A percentile compares a stretch with the other conserved stretches of the same genome.
Conservation (phyloP, 176 grass and related monocot genomes). For the Paspalum vaginatum region DNA sequence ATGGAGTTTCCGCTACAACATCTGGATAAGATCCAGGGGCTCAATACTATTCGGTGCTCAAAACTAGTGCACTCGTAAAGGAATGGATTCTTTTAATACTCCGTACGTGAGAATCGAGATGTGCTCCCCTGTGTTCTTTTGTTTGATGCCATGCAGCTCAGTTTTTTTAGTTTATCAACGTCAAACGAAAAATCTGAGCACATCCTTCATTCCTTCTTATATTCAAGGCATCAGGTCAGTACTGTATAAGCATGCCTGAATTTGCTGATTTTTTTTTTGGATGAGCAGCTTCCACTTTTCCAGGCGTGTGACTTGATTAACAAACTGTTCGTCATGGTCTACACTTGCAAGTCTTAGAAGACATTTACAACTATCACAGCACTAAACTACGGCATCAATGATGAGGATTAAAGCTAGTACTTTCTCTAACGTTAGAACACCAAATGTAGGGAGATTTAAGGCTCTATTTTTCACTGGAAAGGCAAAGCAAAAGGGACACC, state of each 20-base stretch:
- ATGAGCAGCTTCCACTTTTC: slow-evolving; percentile 5
- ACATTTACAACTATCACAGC: background rate
- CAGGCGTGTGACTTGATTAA: background rate
- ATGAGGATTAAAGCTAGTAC: slow-evolving; percentile 24
- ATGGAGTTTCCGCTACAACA: slow-evolving; percentile 20
- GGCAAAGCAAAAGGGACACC: slow-evolving; percentile 47
- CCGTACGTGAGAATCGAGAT: too few relatives aligned
- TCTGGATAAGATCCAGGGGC: slow-evolving; percentile 14
- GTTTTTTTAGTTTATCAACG: too few relatives aligned
- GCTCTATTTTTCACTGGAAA: slow-evolving; percentile 29
- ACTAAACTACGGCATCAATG: slow-evolving; percentile 38
- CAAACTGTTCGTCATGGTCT: slow-evolving; percentile 26
- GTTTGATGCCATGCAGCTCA: too few relatives aligned
- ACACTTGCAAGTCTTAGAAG: slow-evolving; percentile 19
- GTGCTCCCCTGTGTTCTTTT: too few relatives aligned
- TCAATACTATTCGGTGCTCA: background rate
- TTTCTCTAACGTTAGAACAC: slow-evolving; percentile 15
- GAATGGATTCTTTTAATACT: background rate
- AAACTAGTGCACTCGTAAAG: background rate
- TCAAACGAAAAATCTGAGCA: too few relatives aligned
- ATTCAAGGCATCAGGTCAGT: background rate
- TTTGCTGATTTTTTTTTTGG: background rate
- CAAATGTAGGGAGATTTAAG: slow-evolving; percentile 27
- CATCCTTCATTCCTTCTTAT: background rate
- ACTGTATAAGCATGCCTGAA: background rate